Conservation (phyloP, 2,329 filamentous ascomycete genomes). For the Arthrobotrys pseudoclavata region DNA sequence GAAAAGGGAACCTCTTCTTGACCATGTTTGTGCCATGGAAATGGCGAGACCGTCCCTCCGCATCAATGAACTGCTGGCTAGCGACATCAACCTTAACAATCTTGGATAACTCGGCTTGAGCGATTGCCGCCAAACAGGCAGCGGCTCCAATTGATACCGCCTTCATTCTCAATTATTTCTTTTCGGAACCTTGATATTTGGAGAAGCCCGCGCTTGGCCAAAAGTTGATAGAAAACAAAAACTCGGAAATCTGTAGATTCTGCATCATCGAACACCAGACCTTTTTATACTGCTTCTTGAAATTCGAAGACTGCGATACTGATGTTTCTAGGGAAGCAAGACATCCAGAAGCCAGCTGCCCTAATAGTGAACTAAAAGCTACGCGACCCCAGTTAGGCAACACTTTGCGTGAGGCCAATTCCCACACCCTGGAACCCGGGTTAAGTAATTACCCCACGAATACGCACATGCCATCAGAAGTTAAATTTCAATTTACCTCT, state of each 20-base stretch:
- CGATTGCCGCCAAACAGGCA: constrained; percentile 30
- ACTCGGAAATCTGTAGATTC: neutral
- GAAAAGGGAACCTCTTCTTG: constrained; percentile 56
- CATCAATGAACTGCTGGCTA: constrained; percentile 58
- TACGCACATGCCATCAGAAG: constrained; percentile 18
- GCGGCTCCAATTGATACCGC: neutral
- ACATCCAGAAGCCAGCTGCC: constrained; percentile 19
- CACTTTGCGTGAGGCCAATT: constrained; percentile 23
- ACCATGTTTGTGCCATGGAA: constrained; percentile 60
- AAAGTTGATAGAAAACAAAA: neutral
- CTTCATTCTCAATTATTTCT: constrained; percentile 21
- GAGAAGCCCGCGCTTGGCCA: neutral
- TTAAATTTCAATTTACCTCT: neutral
- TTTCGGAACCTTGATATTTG: neutral
- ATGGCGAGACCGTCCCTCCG: constrained; percentile 53
- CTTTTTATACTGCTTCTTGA: neutral
- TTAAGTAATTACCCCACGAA: constrained; percentile 2
- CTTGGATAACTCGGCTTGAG: constrained; percentile 47
- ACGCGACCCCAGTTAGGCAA: constrained; percentile 25
- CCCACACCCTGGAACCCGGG: constrained; percentile 13
- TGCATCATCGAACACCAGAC: neutral
- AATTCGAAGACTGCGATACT: constrained; percentile 16
- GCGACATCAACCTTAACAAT: constrained; percentile 56
- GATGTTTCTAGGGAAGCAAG: constrained; percentile 19
- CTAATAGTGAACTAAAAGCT: constrained; percentile 1